A percentile compares a stretch with the other conserved stretches of the same genome.
Conservation (phyloP, 495 filamentous ascomycete genomes). For the Aspergillus kassunensis region DNA sequence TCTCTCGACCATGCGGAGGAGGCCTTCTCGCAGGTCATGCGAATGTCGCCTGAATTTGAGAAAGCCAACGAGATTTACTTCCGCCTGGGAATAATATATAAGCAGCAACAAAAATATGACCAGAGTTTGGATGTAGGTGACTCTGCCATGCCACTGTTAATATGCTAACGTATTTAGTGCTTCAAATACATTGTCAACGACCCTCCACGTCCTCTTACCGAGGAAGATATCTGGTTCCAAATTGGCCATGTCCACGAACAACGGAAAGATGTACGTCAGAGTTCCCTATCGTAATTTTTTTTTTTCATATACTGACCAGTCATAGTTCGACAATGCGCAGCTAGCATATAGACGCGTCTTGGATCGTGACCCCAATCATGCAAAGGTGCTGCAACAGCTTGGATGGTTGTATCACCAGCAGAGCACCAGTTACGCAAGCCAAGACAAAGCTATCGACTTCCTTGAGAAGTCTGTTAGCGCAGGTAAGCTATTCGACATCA, state of each 20-base stretch:
- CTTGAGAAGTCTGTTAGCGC: slow-evolving; percentile 94
- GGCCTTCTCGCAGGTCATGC: slow-evolving; percentile 98
- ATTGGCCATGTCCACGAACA: slow-evolving; percentile 99
- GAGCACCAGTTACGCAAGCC: slow-evolving; percentile 79
- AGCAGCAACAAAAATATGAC: slow-evolving; percentile 92
- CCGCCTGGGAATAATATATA: slow-evolving; percentile 97
- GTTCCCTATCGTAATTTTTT: neutral
- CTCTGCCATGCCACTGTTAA: neutral
- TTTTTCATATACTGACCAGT: slow-evolving; percentile 20
- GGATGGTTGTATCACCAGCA: slow-evolving; percentile 98
- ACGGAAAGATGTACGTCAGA: slow-evolving; percentile 87
- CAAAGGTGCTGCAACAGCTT: slow-evolving; percentile 96
- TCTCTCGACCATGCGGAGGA: slow-evolving; percentile 98
- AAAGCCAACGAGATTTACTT: slow-evolving; percentile 99
- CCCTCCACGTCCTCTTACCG: slow-evolving; percentile 86
- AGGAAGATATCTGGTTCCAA: slow-evolving; percentile 99
- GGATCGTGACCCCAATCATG: slow-evolving; percentile 91
- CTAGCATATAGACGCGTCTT: slow-evolving; percentile 87
- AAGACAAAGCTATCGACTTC: slow-evolving; percentile 95
- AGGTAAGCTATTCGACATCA: slow-evolving; percentile 52
- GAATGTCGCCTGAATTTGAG: slow-evolving; percentile 96
- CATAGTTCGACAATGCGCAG: slow-evolving; percentile 88
- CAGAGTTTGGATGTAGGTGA: slow-evolving; percentile 77
- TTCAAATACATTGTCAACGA: slow-evolving; percentile 97
- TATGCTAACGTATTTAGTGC: slow-evolving; percentile 53